phyloP scores from a whole-genome alignment of 495 filamentous ascomycete species.

The Penicillium waksmanii region DNA sequence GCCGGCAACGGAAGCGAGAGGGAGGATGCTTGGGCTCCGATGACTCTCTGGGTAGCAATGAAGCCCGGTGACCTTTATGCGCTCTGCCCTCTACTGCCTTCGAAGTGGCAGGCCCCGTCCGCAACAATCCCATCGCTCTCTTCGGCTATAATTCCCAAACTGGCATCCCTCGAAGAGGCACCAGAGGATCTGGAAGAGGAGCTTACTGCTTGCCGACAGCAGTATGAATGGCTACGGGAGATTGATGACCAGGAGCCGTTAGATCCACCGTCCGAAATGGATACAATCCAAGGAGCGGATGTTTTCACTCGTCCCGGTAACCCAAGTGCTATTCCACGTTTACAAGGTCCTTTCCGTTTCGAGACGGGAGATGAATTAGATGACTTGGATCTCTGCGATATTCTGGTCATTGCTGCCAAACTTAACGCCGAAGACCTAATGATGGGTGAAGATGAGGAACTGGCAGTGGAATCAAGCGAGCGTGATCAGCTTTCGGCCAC shows the following conservation, averaged over 20 bases:
- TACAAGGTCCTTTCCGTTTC: conserved; percentile 86
- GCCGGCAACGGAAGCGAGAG: conserved; percentile 62
- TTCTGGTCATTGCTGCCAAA: conserved; percentile 59
- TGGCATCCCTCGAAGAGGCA: conserved; percentile 63
- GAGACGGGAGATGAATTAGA: conserved; percentile 65
- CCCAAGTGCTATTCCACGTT: conserved; percentile 72
- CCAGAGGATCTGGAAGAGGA: conserved; percentile 57
- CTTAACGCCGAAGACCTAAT: conserved; percentile 55
- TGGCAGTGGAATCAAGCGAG: conserved; percentile 53
- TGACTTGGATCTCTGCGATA: conserved; percentile 69
- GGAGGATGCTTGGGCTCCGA: conserved; percentile 83
- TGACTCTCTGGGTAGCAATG: conserved; percentile 94
- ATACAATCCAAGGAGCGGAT: conserved; percentile 57
- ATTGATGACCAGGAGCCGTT: conserved; percentile 76
- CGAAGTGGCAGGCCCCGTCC: conserved; percentile 77
- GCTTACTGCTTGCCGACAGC: conserved; percentile 56
- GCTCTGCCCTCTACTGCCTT: conserved; percentile 83
- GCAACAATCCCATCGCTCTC: conserved; percentile 77
- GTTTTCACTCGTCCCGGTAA: conserved; percentile 70
- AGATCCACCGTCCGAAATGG: conserved; percentile 25
- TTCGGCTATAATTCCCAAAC: conserved; percentile 69
- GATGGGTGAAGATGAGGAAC: conserved; percentile 55
- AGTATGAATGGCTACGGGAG: conserved; percentile 81
- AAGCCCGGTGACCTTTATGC: conserved; percentile 85
- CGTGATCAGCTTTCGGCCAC: conserved; percentile 70